A percentile compares a stretch with the other conserved stretches of the same genome.
These are phyloP conservation scores for Penicillium argentinense DNA, from an alignment of 495 filamentous ascomycete species.

Conservation along the genomic window DNA sequence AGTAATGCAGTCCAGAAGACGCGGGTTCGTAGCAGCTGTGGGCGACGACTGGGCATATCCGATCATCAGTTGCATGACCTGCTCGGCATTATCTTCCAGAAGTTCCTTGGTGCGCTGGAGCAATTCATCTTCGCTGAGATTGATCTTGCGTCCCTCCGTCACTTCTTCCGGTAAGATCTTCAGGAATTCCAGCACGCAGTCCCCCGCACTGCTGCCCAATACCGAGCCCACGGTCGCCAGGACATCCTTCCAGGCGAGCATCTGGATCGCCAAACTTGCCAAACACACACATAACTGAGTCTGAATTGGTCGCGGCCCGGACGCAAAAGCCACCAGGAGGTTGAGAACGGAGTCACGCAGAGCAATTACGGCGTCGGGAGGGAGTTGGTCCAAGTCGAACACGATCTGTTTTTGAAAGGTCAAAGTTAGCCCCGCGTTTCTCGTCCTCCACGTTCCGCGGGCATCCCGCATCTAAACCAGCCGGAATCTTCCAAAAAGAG, in stretches of 20 bases:
- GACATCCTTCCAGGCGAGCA: conserved; percentile 95
- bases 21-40: conserved; percentile 79
- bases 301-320: conserved; percentile 86
- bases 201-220: conserved; percentile 73
- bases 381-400: conserved; percentile 84
- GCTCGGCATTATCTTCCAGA: conserved; percentile 81
- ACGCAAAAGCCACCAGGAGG: conserved; percentile 73
- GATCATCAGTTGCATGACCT: conserved; percentile 80
- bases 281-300: conserved; percentile 94
- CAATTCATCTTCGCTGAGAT: conserved; percentile 95
- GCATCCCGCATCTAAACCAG: too few species aligned
- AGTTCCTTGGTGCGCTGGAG: conserved; percentile 76
- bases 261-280: conserved; percentile 92
- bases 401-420: conserved; percentile 73
- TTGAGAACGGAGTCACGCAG: conserved; percentile 81
- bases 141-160: conserved; percentile 98
- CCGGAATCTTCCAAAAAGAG: too few species aligned
- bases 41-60: conserved; percentile 87
- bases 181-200: conserved; percentile 91
- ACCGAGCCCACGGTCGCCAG: conserved; percentile 73
- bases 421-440: conserved; percentile 23
- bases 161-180: conserved; percentile 98
- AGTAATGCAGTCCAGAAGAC: conserved; percentile 89
- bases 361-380: conserved; percentile 65
- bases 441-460: too few species aligned